Evolutionary conservation across 305 asterid genomes (phyloP).

Genomic region (Fraxinus floribunda): DNA sequence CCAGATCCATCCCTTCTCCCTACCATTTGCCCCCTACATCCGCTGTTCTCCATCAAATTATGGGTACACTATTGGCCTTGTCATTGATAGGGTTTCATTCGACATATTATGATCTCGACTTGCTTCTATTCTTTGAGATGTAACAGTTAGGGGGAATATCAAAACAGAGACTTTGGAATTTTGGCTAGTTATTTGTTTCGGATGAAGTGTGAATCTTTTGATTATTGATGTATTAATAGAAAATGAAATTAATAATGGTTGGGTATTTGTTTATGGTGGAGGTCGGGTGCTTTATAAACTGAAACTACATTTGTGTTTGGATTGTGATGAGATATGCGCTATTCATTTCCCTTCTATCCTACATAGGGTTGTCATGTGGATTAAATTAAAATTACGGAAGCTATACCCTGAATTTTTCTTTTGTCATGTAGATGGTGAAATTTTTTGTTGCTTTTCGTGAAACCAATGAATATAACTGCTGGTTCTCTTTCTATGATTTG

Average conservation of each 20-base stretch:
- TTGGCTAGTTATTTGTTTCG: not conserved
- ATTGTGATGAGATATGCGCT: not conserved
- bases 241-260: not conserved
- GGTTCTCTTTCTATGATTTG: not conserved
- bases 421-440: not conserved
- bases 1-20: slow-evolving; percentile 13
- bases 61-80: slow-evolving; percentile 9
- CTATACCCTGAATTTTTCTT: not conserved
- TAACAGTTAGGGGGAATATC: not conserved
- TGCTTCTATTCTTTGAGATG: not conserved
- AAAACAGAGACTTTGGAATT: not conserved
- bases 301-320: not conserved
- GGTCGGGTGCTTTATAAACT: not conserved
- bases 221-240: not conserved
- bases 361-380: not conserved
- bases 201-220: not conserved
- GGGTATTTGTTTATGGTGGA: slow-evolving; percentile 2
- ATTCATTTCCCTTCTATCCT: not conserved
- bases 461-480: not conserved
- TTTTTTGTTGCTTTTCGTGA: not conserved
- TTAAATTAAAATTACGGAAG: not conserved
- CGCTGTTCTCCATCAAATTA: slow-evolving; percentile 21
- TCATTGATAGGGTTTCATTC: not conserved
- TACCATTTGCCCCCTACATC: not conserved
- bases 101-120: not conserved